Base-by-base conservation (phyloP, 805 yeast species). In the Jamesozyma gamospora region DNA sequence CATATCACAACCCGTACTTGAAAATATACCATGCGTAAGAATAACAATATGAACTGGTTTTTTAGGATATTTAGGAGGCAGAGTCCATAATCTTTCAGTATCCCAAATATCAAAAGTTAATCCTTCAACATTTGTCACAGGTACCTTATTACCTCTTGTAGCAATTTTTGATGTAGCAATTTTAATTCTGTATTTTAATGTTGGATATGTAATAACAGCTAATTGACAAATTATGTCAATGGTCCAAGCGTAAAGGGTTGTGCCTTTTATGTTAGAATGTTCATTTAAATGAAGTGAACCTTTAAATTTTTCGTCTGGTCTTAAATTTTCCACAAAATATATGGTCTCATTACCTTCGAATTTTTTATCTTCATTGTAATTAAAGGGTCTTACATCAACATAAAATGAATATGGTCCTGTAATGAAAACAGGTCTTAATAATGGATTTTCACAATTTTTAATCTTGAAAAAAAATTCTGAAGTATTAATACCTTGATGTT, bases 1-100 rank as follows among this genome's bases (percentile, higher is more conserved):
- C 94, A 92, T 76, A 59, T 92, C 98, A 10, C 95, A 86, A 1
- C 92, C 79, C 4, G 79, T 73, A 52, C 88, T 92, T 1, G 96
- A 84, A 53, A 86, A 94, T 19, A 92, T 70, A 0, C 98, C 98
- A 58, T 92, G 98, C 0, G 96, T 86, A 11, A 88, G 49, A 4
- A 92, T 68, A 3, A 90, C 92, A 41, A 92, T 64, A 65, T 92
- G 98, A 12, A 79, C 73, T 0, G 94, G 92, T 41, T 62, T 58
- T 4, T 64, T 51, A 0, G 69, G 63, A 10, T 63, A 48, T 2
- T 65, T 69, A 1, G 75, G 71, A 0, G 94, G 92, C 29, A 69
- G 55, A 55, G 75, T 73, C 96, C 97, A 92, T 26, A 90, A 54
- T 39, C 77, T 81, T 3, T 69, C 48, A 0, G 95, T 82, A 46